Evolutionary conservation across 2,329 filamentous ascomycete species (phyloP).

Genomic region (Fusarium sp.): DNA sequence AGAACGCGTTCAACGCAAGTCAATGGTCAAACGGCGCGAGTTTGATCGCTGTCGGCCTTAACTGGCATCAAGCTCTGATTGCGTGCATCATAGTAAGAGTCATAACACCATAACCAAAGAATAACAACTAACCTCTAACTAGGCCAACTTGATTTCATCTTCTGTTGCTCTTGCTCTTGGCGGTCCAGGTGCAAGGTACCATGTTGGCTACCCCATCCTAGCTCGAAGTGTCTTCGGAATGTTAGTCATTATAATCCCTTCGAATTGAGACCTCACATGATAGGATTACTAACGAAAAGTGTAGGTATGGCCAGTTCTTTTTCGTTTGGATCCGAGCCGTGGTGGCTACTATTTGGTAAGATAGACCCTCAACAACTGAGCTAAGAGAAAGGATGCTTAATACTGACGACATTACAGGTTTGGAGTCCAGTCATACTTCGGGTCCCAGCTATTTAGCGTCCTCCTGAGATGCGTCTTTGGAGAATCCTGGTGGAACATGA

Average conservation of each 20-base stretch:
- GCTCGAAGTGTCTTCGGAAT: background rate
- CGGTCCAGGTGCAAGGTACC: background rate
- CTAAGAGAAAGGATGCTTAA: background rate
- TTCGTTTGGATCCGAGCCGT: background rate
- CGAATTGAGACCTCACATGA: background rate
- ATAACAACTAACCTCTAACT: background rate
- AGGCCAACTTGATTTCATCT: background rate
- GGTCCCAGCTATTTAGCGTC: slow-evolving; percentile 9
- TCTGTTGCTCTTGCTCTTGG: background rate
- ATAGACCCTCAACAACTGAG: background rate
- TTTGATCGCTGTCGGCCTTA: background rate
- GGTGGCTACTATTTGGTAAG: background rate
- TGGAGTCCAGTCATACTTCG: background rate
- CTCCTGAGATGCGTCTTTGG: slow-evolving; percentile 48
- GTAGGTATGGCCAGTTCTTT: background rate
- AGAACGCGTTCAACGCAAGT: background rate
- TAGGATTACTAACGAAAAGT: background rate
- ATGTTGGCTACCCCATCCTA: background rate
- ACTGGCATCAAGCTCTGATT: background rate
- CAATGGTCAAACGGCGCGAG: background rate
- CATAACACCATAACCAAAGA: background rate
- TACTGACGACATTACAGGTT: background rate
- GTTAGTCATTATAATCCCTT: background rate
- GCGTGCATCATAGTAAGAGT: background rate
- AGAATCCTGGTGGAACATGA: slow-evolving; percentile 43